Base-by-base conservation (phyloP, 495 filamentous ascomycete genomes). In the Neurospora pannonica region DNA sequence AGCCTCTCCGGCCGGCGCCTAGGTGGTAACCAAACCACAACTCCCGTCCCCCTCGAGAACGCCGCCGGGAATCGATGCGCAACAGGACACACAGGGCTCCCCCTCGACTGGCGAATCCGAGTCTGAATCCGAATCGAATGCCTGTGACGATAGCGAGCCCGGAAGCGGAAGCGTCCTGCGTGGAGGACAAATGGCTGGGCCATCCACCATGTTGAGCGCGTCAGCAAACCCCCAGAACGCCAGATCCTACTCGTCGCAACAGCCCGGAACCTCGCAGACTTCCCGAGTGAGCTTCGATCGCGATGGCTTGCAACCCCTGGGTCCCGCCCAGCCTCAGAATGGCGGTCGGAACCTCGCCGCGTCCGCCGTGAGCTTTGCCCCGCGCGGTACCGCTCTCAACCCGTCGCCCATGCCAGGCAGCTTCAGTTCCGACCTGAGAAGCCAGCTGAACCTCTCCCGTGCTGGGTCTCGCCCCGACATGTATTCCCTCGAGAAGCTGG, bases 391-490 rank as follows among this genome's bases (percentile, higher is more conserved):
- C 6, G 92, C 91, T 17, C 80, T 93, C 75, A 90, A 89, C 74
- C 89, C 90, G 34, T 90, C 90, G 15, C 86, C 89, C 46, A 90
- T 90, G 36, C 94, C 95, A 1, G 97, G 96, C 10, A 97, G 94
- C 85, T 98, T 98, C 85, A 97, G 92, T 79, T 90, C 95, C 11
- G 94, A 97, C 69, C 84, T 98, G 73, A 93, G 92, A 79, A 94
- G 91, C 79, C 89, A 93, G 83, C 86, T 86, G 69, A 86, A 88
- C 38, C 87, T 90, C 46, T 91, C 91, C 70, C 89, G 87, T 75
- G 88, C 88, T 19, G 93, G 90, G 10, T 91, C 92, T 19, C 89
- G 93, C 70, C 82, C 88, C 60, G 93, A 94, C 73, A 80, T 88
- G 73, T 88, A 85, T 73, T 79, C 84, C n/a, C 81, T 89, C 75